A percentile compares a stretch with the other conserved stretches of the same genome.
Conservation (phyloP, 176 grass and related monocot genomes). For the Zea luxurians region DNA sequence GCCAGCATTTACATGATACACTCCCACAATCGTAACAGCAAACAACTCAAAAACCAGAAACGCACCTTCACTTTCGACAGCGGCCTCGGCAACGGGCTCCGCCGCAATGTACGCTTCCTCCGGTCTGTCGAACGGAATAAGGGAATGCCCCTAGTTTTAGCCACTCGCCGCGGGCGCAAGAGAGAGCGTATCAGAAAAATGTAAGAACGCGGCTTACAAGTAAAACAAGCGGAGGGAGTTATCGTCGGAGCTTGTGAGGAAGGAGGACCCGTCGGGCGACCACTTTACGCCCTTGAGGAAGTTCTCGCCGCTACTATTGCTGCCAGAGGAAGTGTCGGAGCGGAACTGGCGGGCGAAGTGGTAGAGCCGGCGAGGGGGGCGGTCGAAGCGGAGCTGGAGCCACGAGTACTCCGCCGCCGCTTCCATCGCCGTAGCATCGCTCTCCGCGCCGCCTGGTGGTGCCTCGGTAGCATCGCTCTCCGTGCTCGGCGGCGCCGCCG, state of each 20-base stretch:
- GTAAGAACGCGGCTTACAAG: constrained; percentile 42
- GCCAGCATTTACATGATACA: constrained; percentile 3
- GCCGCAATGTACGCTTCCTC: constrained; percentile 53
- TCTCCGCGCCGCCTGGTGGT: neutral
- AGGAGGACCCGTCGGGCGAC: constrained; percentile 93
- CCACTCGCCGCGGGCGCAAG: neutral
- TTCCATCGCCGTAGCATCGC: neutral
- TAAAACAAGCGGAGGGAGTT: constrained; percentile 89
- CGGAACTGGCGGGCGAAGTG: constrained; percentile 50
- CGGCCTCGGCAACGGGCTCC: constrained; percentile 36
- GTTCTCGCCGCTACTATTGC: constrained; percentile 39
- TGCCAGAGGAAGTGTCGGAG: neutral
- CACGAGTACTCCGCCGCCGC: constrained; percentile 38
- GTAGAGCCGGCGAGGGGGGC: constrained; percentile 55
- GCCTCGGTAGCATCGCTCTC: neutral
- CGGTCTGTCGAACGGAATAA: constrained; percentile 44
- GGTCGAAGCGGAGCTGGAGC: constrained; percentile 66
- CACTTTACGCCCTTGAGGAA: constrained; percentile 95
- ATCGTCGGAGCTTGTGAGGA: constrained; percentile 92
- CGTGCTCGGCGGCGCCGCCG: constrained; percentile 7
- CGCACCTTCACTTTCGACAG: constrained; percentile 54
- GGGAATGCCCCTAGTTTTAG: neutral
- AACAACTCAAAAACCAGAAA: constrained; percentile 1
- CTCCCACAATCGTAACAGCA: neutral
- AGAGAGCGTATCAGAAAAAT: neutral